Evolutionary conservation across 768 basidiomycete genomes (phyloP).

Genomic region (Fomitopsis pulvina): DNA sequence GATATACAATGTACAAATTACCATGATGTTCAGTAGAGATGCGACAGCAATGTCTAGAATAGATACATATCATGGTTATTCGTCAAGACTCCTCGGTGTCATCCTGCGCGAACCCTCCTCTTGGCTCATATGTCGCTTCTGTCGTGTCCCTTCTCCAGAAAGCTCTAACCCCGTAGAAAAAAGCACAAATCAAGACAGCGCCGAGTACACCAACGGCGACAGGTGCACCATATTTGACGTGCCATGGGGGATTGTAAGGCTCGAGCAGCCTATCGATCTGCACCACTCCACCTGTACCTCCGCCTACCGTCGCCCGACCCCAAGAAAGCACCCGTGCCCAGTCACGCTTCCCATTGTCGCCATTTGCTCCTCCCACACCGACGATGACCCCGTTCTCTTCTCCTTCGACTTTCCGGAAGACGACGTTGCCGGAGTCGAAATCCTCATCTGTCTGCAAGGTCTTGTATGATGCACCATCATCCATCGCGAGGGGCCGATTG

Average conservation of each 20-base stretch:
- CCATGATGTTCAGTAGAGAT: background rate
- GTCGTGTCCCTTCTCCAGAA: slow-evolving; percentile 72
- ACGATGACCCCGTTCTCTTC: slow-evolving; percentile 43
- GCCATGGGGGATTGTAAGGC: slow-evolving; percentile 87
- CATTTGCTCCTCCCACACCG: slow-evolving; percentile 68
- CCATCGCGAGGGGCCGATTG: slow-evolving; percentile 67
- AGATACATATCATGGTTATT: background rate
- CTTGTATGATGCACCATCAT: slow-evolving; percentile 64
- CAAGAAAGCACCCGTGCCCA: slow-evolving; percentile 62
- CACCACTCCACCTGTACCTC: slow-evolving; percentile 81
- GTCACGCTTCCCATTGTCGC: slow-evolving; percentile 53
- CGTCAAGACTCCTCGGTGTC: slow-evolving; percentile 31
- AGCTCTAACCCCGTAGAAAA: slow-evolving; percentile 66
- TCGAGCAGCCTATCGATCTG: slow-evolving; percentile 77
- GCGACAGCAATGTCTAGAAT: slow-evolving; percentile 1
- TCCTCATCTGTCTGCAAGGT: slow-evolving; percentile 70
- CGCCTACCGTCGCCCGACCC: slow-evolving; percentile 70
- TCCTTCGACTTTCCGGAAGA: slow-evolving; percentile 55
- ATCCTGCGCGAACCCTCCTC: slow-evolving; percentile 69
- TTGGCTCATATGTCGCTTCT: slow-evolving; percentile 86
- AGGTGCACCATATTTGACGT: slow-evolving; percentile 69
- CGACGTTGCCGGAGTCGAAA: slow-evolving; percentile 65
- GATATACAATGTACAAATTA: slow-evolving; percentile 15
- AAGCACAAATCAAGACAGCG: slow-evolving; percentile 50
- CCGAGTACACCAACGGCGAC: slow-evolving; percentile 55